These are phyloP conservation scores for Chiua virens DNA, from an alignment of 768 basidiomycete species.

Conservation along the genomic window DNA sequence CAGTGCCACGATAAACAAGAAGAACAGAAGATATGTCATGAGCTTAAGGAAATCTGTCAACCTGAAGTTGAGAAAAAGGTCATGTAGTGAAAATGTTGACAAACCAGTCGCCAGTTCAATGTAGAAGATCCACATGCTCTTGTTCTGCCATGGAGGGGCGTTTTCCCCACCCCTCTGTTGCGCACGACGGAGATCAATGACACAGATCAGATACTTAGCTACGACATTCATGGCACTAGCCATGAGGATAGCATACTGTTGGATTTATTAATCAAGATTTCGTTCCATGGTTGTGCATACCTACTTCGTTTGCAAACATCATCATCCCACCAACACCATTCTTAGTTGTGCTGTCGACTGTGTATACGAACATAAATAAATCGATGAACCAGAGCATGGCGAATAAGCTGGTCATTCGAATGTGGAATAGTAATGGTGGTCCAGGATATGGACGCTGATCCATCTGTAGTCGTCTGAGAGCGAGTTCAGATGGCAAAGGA, in stretches of 20 bases:
- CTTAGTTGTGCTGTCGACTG: slow-evolving; percentile 76
- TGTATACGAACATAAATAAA: slow-evolving; percentile 72
- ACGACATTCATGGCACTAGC: slow-evolving; percentile 77
- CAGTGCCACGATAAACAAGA: slow-evolving; percentile 89
- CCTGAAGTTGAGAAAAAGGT: slow-evolving; percentile 4
- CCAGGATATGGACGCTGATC: slow-evolving; percentile 92
- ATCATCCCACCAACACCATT: slow-evolving; percentile 89
- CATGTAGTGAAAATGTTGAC: slow-evolving; percentile 22
- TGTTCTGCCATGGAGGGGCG: slow-evolving; percentile 94
- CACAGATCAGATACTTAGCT: slow-evolving; percentile 78
- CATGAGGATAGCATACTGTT: slow-evolving; percentile 85
- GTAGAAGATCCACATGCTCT: slow-evolving; percentile 97
- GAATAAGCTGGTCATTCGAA: slow-evolving; percentile 77
- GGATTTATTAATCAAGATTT: slow-evolving; percentile 12
- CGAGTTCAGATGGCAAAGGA: background rate
- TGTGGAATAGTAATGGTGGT: slow-evolving; percentile 78
- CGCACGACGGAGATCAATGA: slow-evolving; percentile 81
- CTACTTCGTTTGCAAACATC: slow-evolving; percentile 90
- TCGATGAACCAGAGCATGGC: slow-evolving; percentile 74
- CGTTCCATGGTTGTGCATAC: slow-evolving; percentile 22
- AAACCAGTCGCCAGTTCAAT: slow-evolving; percentile 87
- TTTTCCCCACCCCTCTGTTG: slow-evolving; percentile 76
- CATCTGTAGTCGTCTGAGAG: slow-evolving; percentile 60
- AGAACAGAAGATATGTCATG: slow-evolving; percentile 89
- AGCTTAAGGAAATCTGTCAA: slow-evolving; percentile 89